A percentile compares a stretch with the other conserved stretches of the same genome.
phyloP scores from a whole-genome alignment of 768 basidiomycete species.

The Lactifluus hygrophoroides region DNA sequence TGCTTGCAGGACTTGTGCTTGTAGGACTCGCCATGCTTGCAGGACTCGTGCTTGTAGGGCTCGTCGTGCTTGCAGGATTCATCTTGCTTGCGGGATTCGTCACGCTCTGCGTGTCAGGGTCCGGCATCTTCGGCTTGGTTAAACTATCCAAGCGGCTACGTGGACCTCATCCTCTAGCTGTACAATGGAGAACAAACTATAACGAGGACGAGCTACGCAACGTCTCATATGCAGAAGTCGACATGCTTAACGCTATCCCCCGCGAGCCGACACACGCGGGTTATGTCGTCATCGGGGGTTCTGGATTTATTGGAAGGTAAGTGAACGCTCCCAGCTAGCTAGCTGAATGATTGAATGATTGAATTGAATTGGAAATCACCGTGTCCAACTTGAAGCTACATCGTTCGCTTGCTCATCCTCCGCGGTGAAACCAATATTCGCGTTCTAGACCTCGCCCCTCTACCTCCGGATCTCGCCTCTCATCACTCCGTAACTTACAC shows the following conservation, averaged over 20 bases:
- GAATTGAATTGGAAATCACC: too few species aligned
- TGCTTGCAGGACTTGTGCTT: too few species aligned
- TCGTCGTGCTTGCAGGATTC: too few species aligned
- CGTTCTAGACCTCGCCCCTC: conserved; percentile 28
- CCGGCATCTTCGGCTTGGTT: conserved; percentile 1
- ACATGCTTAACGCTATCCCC: conserved; percentile 26
- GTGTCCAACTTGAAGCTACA: too few species aligned
- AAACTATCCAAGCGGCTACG: conserved; percentile 1
- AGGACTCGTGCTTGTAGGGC: too few species aligned
- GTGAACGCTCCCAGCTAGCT: too few species aligned
- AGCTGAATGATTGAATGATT: too few species aligned
- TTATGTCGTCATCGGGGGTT: conserved; percentile 29
- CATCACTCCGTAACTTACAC: conserved; percentile 27
- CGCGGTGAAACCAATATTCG: conserved; percentile 30
- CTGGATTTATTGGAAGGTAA: conserved; percentile 30
- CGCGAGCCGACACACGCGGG: conserved; percentile 22
- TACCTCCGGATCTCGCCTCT: conserved; percentile 20
- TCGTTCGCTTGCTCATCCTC: conserved; percentile 29
- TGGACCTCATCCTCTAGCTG: conserved; percentile 5
- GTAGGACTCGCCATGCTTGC: too few species aligned
- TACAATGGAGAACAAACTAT: background rate
- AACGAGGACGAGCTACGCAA: conserved; percentile 19
- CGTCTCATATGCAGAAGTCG: conserved; percentile 26
- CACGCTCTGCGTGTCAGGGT: background rate
- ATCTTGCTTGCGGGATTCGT: background rate